These are phyloP conservation scores for Cetradonia linearis DNA, from an alignment of 495 filamentous ascomycete genomes.

Conservation along the genomic window DNA sequence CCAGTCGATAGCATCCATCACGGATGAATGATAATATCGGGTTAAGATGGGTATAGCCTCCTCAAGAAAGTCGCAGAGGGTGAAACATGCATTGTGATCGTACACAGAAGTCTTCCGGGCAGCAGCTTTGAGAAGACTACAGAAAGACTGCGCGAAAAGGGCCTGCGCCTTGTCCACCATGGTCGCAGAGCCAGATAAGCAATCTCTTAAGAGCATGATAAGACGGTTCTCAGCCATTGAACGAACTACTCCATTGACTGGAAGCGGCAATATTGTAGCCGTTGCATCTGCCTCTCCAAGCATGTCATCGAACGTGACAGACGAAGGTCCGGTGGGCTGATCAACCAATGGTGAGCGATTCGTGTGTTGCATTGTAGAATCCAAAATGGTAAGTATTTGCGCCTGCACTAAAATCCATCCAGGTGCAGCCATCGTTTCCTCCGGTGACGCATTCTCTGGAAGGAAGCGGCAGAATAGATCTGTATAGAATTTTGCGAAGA, in stretches of 20 bases:
- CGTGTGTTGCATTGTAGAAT: constrained; percentile 72
- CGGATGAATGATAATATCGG: constrained; percentile 43
- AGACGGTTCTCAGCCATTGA: constrained; percentile 89
- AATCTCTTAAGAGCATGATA: constrained; percentile 76
- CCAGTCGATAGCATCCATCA: constrained; percentile 55
- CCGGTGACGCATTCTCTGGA: constrained; percentile 53
- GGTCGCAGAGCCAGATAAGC: constrained; percentile 59
- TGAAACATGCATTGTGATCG: constrained; percentile 82
- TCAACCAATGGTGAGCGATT: constrained; percentile 42
- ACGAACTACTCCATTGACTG: constrained; percentile 57
- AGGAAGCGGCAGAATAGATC: constrained; percentile 74
- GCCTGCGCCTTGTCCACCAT: constrained; percentile 47
- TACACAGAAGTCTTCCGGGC: constrained; percentile 70
- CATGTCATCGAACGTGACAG: constrained; percentile 68
- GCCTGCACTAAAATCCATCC: constrained; percentile 77
- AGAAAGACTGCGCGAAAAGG: constrained; percentile 72
- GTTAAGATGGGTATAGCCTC: constrained; percentile 56
- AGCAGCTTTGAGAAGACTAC: constrained; percentile 58
- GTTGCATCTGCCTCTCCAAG: constrained; percentile 59
- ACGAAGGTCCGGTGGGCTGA: constrained; percentile 41
- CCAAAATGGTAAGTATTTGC: constrained; percentile 71
- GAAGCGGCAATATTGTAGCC: constrained; percentile 55
- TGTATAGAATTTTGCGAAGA: constrained; percentile 88
- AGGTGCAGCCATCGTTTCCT: constrained; percentile 55
- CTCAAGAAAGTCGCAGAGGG: constrained; percentile 86